These are phyloP conservation scores for Acorus gramineus DNA, from an alignment of 106 monocot species.

Conservation along the genomic window DNA sequence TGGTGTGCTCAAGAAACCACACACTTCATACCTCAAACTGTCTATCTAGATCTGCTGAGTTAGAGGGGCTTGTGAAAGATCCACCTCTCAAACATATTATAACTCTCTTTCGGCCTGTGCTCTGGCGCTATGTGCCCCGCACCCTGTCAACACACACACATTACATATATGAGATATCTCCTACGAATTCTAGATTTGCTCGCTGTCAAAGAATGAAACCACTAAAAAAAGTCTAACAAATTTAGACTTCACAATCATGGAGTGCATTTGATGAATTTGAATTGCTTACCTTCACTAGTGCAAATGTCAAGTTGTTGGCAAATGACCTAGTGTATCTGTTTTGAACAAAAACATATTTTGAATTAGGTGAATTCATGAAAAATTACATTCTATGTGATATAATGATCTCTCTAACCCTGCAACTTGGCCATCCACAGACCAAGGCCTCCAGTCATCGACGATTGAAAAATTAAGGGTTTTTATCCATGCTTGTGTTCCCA, in stretches of 20 bases:
- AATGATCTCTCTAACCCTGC: slow-evolving; percentile 42
- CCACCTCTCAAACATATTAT: slow-evolving; percentile 47
- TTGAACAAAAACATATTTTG: no score
- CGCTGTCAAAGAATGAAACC: no score
- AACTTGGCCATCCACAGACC: slow-evolving; percentile 31
- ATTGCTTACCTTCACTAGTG: slow-evolving; percentile 44
- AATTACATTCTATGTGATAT: no score
- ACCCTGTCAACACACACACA: slow-evolving; percentile 13
- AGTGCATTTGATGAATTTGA: no score
- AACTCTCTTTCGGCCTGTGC: slow-evolving; percentile 29
- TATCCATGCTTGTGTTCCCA: slow-evolving; percentile 44
- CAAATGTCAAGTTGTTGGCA: slow-evolving; percentile 53
- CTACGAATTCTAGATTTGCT: no score
- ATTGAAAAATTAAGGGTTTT: slow-evolving; percentile 36
- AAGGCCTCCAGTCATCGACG: slow-evolving; percentile 38
- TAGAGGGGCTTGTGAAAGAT: slow-evolving; percentile 27
- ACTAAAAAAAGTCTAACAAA: no score
- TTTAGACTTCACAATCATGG: no score
- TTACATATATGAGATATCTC: no score
- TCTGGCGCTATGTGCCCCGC: slow-evolving; percentile 48
- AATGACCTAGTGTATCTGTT: slow-evolving; percentile 46
- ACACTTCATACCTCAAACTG: no score
- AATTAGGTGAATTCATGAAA: no score
- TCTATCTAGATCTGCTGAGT: neutral
- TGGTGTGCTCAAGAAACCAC: no score